phyloP scores from a whole-genome alignment of 176 grass and related monocot genomes.

The Zoysia japonica region DNA sequence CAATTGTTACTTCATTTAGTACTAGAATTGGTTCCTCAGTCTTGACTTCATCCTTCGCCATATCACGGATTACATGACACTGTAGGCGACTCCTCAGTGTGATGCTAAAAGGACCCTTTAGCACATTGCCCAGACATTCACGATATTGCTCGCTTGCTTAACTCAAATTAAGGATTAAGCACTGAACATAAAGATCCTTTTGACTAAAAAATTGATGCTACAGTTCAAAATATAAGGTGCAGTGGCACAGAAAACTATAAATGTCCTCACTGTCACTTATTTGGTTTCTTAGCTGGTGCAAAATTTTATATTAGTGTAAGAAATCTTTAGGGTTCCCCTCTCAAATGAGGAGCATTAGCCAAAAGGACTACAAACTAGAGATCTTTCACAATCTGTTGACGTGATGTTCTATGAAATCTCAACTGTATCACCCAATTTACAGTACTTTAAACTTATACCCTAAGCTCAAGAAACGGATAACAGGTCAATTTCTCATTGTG shows the following conservation, averaged over 20 bases:
- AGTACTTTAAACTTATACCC: not conserved
- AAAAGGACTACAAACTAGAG: not conserved
- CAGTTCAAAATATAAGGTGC: slow-evolving; percentile 3
- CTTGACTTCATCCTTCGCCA: slow-evolving; percentile 79
- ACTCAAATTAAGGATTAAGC: slow-evolving; percentile 51
- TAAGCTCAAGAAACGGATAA: not conserved
- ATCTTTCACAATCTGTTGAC: not conserved
- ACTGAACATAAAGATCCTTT: slow-evolving; percentile 7
- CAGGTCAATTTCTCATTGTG: not conserved
- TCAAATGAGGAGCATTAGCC: not conserved
- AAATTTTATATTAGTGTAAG: not conserved
- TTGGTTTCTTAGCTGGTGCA: not conserved
- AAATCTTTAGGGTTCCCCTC: not conserved
- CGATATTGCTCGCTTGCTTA: slow-evolving; percentile 79
- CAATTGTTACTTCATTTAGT: slow-evolving; percentile 92
- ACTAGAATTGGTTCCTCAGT: slow-evolving; percentile 84
- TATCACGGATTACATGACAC: slow-evolving; percentile 84
- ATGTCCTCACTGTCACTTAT: not conserved
- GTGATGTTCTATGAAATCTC: slow-evolving; percentile 16
- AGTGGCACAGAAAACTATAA: slow-evolving; percentile 6
- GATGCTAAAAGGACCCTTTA: slow-evolving; percentile 85
- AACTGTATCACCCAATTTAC: not conserved
- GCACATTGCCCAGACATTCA: slow-evolving; percentile 67
- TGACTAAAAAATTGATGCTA: not conserved
- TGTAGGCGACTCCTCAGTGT: slow-evolving; percentile 78